Percentiles rank a stretch among this genome's conserved stretches.
Conservation (phyloP, 441 rosid genomes). For the Populus trichocarpa region DNA sequence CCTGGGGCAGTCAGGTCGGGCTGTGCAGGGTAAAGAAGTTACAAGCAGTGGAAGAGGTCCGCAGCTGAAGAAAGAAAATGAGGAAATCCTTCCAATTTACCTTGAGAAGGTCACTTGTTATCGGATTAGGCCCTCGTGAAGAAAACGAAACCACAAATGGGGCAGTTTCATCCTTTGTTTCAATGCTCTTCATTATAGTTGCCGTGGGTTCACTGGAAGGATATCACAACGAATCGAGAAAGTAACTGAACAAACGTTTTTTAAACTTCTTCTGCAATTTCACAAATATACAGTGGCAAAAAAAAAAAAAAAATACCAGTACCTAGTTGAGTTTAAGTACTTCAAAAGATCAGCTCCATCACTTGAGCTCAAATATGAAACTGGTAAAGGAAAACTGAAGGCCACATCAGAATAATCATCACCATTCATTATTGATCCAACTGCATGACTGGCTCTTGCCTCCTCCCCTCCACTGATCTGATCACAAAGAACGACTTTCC, state of each 20-base stretch:
- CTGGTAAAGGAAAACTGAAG: slow-evolving; percentile 26
- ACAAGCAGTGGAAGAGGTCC: neutral
- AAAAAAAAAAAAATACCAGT: neutral
- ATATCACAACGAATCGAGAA: neutral
- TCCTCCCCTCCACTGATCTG: slow-evolving; percentile 52
- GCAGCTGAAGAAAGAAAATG: neutral
- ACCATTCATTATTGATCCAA: slow-evolving; percentile 37
- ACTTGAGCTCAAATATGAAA: slow-evolving; percentile 3
- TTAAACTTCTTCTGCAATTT: neutral
- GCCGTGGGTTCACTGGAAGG: slow-evolving; percentile 35
- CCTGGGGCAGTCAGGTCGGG: slow-evolving; percentile 55
- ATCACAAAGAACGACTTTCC: slow-evolving; percentile 62
- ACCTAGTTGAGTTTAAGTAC: slow-evolving; percentile 40
- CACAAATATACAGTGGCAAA: neutral
- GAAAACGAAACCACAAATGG: slow-evolving; percentile 45
- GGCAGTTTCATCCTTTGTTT: slow-evolving; percentile 19
- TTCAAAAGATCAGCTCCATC: slow-evolving; percentile 12
- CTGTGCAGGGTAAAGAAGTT: slow-evolving; percentile 15
- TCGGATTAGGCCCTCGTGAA: slow-evolving; percentile 48
- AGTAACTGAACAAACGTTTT: neutral
- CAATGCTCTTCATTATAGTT: slow-evolving; percentile 28
- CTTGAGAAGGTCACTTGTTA: slow-evolving; percentile 43
- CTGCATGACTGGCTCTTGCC: slow-evolving; percentile 51
- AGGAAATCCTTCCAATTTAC: slow-evolving; percentile 13
- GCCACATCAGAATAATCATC: slow-evolving; percentile 22